phyloP scores from a whole-genome alignment of 257 asterid genomes.

The Penstemon barbatus region DNA sequence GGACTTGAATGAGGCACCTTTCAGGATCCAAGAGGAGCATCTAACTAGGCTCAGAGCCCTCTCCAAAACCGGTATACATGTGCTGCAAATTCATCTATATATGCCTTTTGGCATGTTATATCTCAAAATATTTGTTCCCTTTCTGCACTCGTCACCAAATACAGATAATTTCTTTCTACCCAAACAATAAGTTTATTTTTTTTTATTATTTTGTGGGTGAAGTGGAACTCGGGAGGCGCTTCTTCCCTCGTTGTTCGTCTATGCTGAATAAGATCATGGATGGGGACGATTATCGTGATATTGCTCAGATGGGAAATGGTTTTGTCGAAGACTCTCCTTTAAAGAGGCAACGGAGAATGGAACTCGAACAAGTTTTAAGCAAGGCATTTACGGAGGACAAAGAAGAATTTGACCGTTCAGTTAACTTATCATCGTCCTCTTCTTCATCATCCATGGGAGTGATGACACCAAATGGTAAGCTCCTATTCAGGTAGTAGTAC shows the following conservation, averaged over 20 bases:
- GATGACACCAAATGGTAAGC: slow-evolving; percentile 45
- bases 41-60: slow-evolving; percentile 87
- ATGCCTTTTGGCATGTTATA: background rate
- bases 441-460: slow-evolving; percentile 56
- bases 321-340: slow-evolving; percentile 52
- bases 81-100: slow-evolving; percentile 1
- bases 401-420: slow-evolving; percentile 60
- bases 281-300: slow-evolving; percentile 71
- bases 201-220: slow-evolving; percentile 15
- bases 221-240: slow-evolving; percentile 98
- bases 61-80: slow-evolving; percentile 73
- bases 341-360: slow-evolving; percentile 68
- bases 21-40: slow-evolving; percentile 86
- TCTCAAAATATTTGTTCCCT: background rate
- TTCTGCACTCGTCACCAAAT: slow-evolving; percentile 8
- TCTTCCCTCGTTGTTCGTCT: slow-evolving; percentile 90
- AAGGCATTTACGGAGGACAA: slow-evolving; percentile 86
- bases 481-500: slow-evolving; percentile 34
- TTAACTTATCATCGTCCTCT: slow-evolving; percentile 53
- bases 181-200: background rate
- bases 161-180: background rate
- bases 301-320: slow-evolving; percentile 60
- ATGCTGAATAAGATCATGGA: slow-evolving; percentile 87
- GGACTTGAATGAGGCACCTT: slow-evolving; percentile 91
- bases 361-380: slow-evolving; percentile 70